Conservation (phyloP, 805 yeast genomes). For the Ogataea trehaloabstinens region DNA sequence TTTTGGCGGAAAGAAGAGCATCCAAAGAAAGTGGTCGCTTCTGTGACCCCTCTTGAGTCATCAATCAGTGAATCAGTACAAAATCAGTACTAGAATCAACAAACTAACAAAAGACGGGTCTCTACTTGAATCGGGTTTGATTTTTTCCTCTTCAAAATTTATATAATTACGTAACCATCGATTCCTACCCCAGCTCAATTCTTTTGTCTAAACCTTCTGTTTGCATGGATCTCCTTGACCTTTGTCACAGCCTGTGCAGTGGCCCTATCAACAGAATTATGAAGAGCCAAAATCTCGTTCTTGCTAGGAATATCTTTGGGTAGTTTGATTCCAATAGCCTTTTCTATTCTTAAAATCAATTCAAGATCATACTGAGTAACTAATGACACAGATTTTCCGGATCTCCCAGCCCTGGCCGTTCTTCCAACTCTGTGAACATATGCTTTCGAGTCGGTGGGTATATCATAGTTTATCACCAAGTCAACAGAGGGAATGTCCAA, state of each 20-base stretch:
- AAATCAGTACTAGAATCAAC: too few relatives aligned
- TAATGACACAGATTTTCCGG: slow-evolving; percentile 82
- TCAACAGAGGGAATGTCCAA: slow-evolving; percentile 93
- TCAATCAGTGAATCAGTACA: too few relatives aligned
- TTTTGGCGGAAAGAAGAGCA: slow-evolving; percentile 31
- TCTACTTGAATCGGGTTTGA: too few relatives aligned
- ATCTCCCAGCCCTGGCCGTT: slow-evolving; percentile 92
- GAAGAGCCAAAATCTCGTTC: slow-evolving; percentile 71
- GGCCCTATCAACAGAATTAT: slow-evolving; percentile 88
- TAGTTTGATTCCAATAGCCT: slow-evolving; percentile 76
- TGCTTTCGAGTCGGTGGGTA: slow-evolving; percentile 95
- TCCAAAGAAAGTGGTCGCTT: slow-evolving; percentile 37
- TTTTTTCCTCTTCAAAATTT: too few relatives aligned
- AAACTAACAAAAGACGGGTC: too few relatives aligned
- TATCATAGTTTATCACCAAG: slow-evolving; percentile 85
- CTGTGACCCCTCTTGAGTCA: neutral
- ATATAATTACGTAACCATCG: neutral
- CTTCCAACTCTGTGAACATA: slow-evolving; percentile 97
- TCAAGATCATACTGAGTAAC: slow-evolving; percentile 96
- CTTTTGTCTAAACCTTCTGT: slow-evolving; percentile 19
- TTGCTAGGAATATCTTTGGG: slow-evolving; percentile 81
- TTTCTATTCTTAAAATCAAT: slow-evolving; percentile 82
- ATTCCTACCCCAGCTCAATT: neutral
- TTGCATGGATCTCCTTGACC: slow-evolving; percentile 61
- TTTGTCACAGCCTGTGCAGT: slow-evolving; percentile 83